phyloP scores from a whole-genome alignment of 2,329 filamentous ascomycete genomes.

The Cladosporium velox region DNA sequence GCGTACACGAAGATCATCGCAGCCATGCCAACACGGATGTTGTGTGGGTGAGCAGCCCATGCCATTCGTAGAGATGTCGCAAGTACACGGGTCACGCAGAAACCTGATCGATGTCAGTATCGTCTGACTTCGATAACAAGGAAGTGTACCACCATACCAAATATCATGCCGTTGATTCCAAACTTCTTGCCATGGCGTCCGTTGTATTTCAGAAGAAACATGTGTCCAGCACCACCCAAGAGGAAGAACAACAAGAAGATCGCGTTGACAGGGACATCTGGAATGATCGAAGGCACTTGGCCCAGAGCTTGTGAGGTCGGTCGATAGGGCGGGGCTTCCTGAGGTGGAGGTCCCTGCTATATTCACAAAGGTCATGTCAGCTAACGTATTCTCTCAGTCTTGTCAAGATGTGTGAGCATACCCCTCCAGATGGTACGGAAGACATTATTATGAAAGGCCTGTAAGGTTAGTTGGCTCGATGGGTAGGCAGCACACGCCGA shows the following conservation, averaged over 20 bases:
- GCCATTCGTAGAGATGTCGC: slow-evolving; percentile 55
- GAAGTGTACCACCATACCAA: slow-evolving; percentile 37
- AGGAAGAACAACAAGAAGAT: slow-evolving; percentile 64
- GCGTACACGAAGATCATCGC: slow-evolving; percentile 71
- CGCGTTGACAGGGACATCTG: slow-evolving; percentile 66
- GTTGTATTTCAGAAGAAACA: slow-evolving; percentile 60
- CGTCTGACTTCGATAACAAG: too few species aligned
- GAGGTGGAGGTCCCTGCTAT: background rate
- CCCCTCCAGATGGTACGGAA: slow-evolving; percentile 1
- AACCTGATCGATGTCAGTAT: slow-evolving; percentile 48
- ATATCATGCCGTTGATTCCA: slow-evolving; percentile 58
- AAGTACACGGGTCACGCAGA: slow-evolving; percentile 52
- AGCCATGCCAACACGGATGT: slow-evolving; percentile 55
- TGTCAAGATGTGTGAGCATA: background rate
- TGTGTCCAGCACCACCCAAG: slow-evolving; percentile 56
- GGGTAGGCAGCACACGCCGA: background rate
- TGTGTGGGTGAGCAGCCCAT: slow-evolving; percentile 52
- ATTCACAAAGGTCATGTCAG: background rate
- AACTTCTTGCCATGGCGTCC: slow-evolving; percentile 57
- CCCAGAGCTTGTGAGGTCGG: slow-evolving; percentile 53
- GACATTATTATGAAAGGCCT: background rate
- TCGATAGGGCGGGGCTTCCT: slow-evolving; percentile 22
- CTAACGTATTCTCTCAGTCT: background rate
- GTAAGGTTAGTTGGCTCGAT: background rate
- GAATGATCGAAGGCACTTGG: slow-evolving; percentile 55